These are phyloP conservation scores for Zancudomyces culisetae DNA, from an alignment of 371 early-diverging fungal species.

Conservation along the genomic window DNA sequence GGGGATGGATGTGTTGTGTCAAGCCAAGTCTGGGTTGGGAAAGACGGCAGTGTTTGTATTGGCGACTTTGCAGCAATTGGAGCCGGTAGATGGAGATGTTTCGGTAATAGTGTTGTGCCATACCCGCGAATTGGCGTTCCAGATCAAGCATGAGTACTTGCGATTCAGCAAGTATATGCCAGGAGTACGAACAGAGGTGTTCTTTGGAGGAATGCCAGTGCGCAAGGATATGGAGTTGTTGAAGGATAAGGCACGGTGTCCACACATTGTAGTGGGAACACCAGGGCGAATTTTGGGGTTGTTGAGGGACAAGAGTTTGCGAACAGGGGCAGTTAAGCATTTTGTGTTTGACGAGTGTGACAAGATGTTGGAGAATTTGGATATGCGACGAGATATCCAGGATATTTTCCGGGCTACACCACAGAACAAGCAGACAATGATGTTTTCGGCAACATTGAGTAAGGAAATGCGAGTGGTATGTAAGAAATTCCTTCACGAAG, in stretches of 20 bases:
- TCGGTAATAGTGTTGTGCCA: conserved; percentile 88
- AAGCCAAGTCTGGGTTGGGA: conserved; percentile 99
- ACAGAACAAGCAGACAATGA: conserved; percentile 94
- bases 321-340: conserved; percentile 68
- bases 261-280: conserved; percentile 94
- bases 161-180: conserved; percentile 91
- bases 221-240: conserved; percentile 63
- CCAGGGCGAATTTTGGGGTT: conserved; percentile 93
- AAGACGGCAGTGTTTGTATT: conserved; percentile 98
- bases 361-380: conserved; percentile 80
- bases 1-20: conserved; percentile 93
- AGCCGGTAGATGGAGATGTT: conserved; percentile 56
- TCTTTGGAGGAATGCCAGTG: conserved; percentile 76
- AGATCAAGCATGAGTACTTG: conserved; percentile 87
- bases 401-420: conserved; percentile 88
- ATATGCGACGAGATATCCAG: conserved; percentile 94
- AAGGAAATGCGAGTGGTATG: conserved; percentile 82
- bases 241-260: conserved; percentile 56
- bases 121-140: conserved; percentile 95
- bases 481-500: conserved; percentile 94
- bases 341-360: conserved; percentile 99
- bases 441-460: conserved; percentile 91
- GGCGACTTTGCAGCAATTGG: conserved; percentile 89
- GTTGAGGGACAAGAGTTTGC: conserved; percentile 60
- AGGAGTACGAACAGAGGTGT: conserved; percentile 78